Evolutionary conservation across 2,329 filamentous ascomycete species (phyloP).

Genomic region (Pezicula neosporulosa): DNA sequence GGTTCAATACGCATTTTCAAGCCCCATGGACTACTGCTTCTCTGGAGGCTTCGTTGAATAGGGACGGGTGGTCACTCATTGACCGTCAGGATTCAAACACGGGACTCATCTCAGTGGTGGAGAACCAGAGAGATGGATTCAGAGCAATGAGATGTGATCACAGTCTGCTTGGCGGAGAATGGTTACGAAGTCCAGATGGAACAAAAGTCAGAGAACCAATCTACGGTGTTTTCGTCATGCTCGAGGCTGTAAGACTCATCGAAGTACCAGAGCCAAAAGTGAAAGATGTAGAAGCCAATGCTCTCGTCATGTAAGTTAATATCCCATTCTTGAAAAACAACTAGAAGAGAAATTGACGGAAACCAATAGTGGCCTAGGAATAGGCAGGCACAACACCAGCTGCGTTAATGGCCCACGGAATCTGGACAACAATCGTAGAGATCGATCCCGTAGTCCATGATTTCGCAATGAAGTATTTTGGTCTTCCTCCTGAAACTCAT

Average conservation of each 20-base stretch:
- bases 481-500: slow-evolving; percentile 72
- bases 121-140: slow-evolving; percentile 68
- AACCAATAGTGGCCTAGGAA: slow-evolving; percentile 71
- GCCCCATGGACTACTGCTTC: slow-evolving; percentile 54
- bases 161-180: slow-evolving; percentile 89
- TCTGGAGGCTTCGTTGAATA: slow-evolving; percentile 63
- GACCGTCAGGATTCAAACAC: slow-evolving; percentile 84
- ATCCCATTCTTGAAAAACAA: neutral
- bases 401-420: slow-evolving; percentile 80
- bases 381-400: slow-evolving; percentile 87
- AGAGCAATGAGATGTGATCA: slow-evolving; percentile 90
- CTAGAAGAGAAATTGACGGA: neutral
- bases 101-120: slow-evolving; percentile 87
- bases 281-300: slow-evolving; percentile 66
- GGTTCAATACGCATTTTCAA: slow-evolving; percentile 72
- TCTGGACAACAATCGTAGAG: slow-evolving; percentile 91
- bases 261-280: slow-evolving; percentile 47
- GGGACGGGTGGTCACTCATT: slow-evolving; percentile 69
- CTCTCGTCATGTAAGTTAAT: slow-evolving; percentile 73
- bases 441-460: slow-evolving; percentile 87
- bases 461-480: slow-evolving; percentile 81
- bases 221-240: slow-evolving; percentile 93
- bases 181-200: slow-evolving; percentile 60
- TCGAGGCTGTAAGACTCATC: slow-evolving; percentile 85
- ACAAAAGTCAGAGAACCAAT: slow-evolving; percentile 83